phyloP scores from a whole-genome alignment of 495 filamentous ascomycete species.

The Rhypophila decipiens region DNA sequence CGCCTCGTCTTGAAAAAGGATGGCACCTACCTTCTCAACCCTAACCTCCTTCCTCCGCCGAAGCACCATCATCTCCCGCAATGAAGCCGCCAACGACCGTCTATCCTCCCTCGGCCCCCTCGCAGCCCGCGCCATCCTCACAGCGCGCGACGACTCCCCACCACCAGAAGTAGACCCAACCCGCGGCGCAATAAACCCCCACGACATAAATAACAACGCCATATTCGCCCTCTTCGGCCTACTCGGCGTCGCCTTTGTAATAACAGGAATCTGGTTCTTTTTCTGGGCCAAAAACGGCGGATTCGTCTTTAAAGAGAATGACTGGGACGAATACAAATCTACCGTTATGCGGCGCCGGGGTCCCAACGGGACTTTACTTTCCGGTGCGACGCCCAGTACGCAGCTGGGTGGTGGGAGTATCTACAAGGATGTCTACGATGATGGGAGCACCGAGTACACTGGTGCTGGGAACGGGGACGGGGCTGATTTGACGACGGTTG shows the following conservation, averaged over 20 bases:
- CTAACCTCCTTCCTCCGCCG: constrained; percentile 10
- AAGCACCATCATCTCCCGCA: constrained; percentile 3
- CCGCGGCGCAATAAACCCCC: constrained; percentile 52
- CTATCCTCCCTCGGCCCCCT: constrained; percentile 38
- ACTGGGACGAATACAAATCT: constrained; percentile 98
- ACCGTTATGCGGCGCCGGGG: constrained; percentile 91
- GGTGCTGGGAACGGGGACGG: too few species aligned
- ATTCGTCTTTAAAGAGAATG: constrained; percentile 72
- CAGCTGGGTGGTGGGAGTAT: constrained; percentile 73
- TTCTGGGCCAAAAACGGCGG: constrained; percentile 97
- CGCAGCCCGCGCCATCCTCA: constrained; percentile 30
- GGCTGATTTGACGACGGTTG: constrained; percentile 28
- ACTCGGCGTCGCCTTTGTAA: constrained; percentile 69
- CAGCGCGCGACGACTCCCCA: constrained; percentile 24
- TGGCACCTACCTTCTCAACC: constrained; percentile 17
- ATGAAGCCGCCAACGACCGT: constrained; percentile 16
- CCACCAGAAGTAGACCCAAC: constrained; percentile 22
- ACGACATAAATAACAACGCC: constrained; percentile 75
- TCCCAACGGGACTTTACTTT: constrained; percentile 75
- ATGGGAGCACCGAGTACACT: constrained; percentile 49
- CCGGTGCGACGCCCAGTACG: constrained; percentile 73
- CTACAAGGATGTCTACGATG: constrained; percentile 59
- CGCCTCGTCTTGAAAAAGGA: too few species aligned
- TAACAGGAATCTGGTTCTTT: constrained; percentile 89
- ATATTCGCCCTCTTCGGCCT: constrained; percentile 81